These are phyloP conservation scores for Populus ilicifolia DNA, from an alignment of 345 rosid species.

Conservation along the genomic window DNA sequence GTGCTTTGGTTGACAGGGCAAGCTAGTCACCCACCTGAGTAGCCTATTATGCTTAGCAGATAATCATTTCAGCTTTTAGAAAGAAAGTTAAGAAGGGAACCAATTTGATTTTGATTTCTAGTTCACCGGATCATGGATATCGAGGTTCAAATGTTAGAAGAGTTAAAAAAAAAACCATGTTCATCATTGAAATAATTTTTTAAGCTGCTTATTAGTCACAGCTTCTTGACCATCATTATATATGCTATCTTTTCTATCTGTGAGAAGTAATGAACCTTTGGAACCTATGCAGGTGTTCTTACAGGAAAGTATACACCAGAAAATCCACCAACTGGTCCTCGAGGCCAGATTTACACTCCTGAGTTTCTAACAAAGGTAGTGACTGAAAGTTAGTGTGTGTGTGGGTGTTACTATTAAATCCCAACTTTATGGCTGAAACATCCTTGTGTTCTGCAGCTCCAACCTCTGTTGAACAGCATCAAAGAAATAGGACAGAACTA, in stretches of 20 bases:
- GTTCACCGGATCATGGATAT: background rate
- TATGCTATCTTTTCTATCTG: background rate
- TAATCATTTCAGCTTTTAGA: background rate
- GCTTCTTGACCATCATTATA: background rate
- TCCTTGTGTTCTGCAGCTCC: slow-evolving; percentile 53
- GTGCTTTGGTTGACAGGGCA: background rate
- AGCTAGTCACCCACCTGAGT: background rate
- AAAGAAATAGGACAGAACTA: slow-evolving; percentile 62
- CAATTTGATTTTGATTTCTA: background rate
- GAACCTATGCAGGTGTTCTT: slow-evolving; percentile 56
- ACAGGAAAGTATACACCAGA: slow-evolving; percentile 93
- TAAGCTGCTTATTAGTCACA: background rate
- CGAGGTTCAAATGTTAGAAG: background rate
- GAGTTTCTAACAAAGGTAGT: slow-evolving; percentile 65
- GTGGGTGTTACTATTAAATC: background rate
- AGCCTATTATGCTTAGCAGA: background rate
- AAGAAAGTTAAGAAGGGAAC: background rate
- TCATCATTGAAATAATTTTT: background rate
- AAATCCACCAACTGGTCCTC: slow-evolving; percentile 84
- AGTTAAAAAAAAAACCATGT: background rate
- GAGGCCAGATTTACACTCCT: slow-evolving; percentile 69
- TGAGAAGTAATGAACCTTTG: background rate
- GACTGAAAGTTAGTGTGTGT: background rate
- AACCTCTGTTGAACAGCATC: slow-evolving; percentile 65
- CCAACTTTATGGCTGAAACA: slow-evolving; percentile 19